A percentile compares a stretch with the other conserved stretches of the same genome.
These are phyloP conservation scores for Beta corolliflora DNA, from an alignment of 179 eudicot genomes.

Conservation along the genomic window DNA sequence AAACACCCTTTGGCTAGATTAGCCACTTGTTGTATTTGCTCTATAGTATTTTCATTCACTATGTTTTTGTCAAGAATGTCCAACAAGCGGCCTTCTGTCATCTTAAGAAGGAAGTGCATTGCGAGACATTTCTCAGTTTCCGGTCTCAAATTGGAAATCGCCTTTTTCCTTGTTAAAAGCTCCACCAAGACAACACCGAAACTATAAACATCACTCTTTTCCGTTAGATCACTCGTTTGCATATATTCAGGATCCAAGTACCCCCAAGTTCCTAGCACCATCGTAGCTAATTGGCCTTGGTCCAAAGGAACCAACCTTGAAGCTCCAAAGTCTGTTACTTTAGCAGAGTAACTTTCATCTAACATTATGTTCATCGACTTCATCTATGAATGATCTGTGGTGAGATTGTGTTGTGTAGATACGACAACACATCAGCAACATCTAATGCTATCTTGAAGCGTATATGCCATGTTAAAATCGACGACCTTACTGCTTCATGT, in stretches of 20 bases:
- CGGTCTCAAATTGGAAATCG: constrained; percentile 19
- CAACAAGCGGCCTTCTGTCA: constrained; percentile 22
- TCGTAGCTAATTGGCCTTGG: neutral
- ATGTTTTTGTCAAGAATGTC: constrained; percentile 29
- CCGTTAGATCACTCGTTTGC: neutral
- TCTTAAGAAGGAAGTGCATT: constrained; percentile 19
- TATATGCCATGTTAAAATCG: too few relatives aligned
- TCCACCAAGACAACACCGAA: neutral
- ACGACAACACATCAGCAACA: too few relatives aligned
- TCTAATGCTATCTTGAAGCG: too few relatives aligned
- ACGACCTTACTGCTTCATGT: too few relatives aligned
- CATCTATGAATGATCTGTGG: too few relatives aligned
- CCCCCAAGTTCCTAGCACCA: constrained; percentile 14
- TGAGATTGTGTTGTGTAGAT: too few relatives aligned
- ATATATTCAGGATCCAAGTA: constrained; percentile 15
- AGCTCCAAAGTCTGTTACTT: constrained; percentile 13
- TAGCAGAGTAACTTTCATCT: constrained; percentile 9
- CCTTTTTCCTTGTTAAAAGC: neutral
- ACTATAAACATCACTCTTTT: neutral
- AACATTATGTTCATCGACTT: constrained; percentile 9
- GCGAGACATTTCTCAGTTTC: constrained; percentile 34
- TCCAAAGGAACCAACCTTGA: constrained; percentile 4
- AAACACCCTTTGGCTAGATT: constrained; percentile 27
- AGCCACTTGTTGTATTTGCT: constrained; percentile 27
- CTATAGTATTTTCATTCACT: neutral